Base-by-base conservation (phyloP, 2,329 filamentous ascomycete genomes). In the Exserohilum rostratum region DNA sequence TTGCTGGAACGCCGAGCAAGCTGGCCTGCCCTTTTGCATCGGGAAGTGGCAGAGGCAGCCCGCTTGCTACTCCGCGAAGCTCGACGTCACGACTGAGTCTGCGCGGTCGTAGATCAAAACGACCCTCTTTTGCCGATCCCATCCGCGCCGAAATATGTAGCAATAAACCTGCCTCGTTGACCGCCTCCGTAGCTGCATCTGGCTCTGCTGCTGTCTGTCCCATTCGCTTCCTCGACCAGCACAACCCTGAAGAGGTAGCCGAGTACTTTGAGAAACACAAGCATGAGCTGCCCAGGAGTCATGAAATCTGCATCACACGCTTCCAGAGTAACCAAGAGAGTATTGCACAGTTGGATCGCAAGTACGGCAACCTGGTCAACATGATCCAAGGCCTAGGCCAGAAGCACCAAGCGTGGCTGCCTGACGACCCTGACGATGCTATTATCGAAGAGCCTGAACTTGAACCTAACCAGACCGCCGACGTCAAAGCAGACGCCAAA, bases 261-360 rank as follows among this genome's bases (percentile, higher is more conserved):
- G 86, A 90, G 68, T 98, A 96, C 74, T 91, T 98, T 69, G 91
- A 97, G 74, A 92, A 88, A 47, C 93, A 97, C 79, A 97, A 97
- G 75, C 93, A 98, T 76, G 90, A 96, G 74, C 85, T 98, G 49
- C 93, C 93, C 9, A 86, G 93, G 66, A 97, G 92, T 72, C 93
- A 98, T 76, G 91, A 96, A 72, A 85, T 97, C 39, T 98, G 93
- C 74, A 87, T 98, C 57, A 88, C 90, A 69, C 86, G 93, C 53
- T 96, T 96, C 72, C 91, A 96, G 76, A 89, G 86, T 74, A 93
- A 93, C 68, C 89, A 93, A 65, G 85, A 90, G 60, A 90, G 93
- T 68, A 90, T 96, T 69, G 87, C 87, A 62, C 90, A 96, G 76
- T 82, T 98, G 50, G 93, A 98, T 73, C 91, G 91, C 59, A 98